These are phyloP conservation scores for Trichoderma gamsii DNA, from an alignment of 495 filamentous ascomycete genomes.

Conservation along the genomic window DNA sequence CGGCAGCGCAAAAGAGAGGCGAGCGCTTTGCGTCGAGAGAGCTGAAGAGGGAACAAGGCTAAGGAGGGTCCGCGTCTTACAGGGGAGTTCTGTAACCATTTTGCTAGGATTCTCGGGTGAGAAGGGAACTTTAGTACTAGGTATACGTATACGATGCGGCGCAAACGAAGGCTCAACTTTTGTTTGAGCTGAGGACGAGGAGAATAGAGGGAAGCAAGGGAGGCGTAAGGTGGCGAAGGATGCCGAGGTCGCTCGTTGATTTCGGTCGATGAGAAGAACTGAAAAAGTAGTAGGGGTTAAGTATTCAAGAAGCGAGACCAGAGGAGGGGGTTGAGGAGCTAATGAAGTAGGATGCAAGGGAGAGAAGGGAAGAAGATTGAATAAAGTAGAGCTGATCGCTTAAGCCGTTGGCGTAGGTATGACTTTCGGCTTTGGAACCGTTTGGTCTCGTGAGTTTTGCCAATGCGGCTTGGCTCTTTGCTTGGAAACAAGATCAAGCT, in stretches of 20 bases:
- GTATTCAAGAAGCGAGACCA: background rate
- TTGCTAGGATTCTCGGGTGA: conserved; percentile 17
- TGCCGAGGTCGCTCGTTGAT: background rate
- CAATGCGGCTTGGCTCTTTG: conserved; percentile 5
- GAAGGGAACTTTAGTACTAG: background rate
- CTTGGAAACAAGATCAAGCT: background rate
- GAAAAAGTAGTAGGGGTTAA: background rate
- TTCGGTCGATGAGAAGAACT: background rate
- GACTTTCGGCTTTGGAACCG: background rate
- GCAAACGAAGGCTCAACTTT: background rate
- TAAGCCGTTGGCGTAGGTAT: background rate
- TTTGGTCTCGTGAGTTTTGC: conserved; percentile 5
- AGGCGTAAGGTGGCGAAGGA: background rate
- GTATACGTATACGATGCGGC: background rate
- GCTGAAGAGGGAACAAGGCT: conserved; percentile 19
- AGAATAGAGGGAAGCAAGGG: background rate
- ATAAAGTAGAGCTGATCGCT: background rate
- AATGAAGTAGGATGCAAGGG: background rate
- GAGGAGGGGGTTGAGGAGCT: background rate
- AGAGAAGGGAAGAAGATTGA: background rate
- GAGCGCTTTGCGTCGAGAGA: conserved; percentile 17
- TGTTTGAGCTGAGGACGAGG: background rate
- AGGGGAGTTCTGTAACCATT: conserved; percentile 64
- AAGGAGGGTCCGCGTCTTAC: conserved; percentile 43
- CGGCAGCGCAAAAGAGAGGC: conserved; percentile 9